A percentile compares a stretch with the other conserved stretches of the same genome.
Evolutionary conservation across 139 green algal genomes (phyloP).

Genomic region (Tetradesmus obliquus): DNA sequence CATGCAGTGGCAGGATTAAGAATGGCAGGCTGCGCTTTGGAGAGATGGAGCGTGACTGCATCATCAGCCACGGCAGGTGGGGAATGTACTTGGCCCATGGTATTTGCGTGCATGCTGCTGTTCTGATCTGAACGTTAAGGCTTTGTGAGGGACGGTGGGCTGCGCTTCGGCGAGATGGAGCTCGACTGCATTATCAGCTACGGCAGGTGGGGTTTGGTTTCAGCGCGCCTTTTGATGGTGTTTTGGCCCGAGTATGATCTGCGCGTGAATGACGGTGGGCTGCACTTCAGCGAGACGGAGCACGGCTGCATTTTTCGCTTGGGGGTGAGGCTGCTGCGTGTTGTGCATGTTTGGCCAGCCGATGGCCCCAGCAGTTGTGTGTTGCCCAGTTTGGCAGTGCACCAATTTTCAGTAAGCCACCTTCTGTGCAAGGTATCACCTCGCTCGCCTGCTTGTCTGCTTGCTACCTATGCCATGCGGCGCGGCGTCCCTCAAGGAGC

Average conservation of each 20-base stretch:
- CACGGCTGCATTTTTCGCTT: constrained; percentile 93
- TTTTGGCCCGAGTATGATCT: too few species aligned
- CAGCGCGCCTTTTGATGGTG: neutral
- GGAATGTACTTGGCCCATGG: neutral
- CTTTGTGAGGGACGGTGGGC: constrained; percentile 85
- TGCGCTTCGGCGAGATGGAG: constrained; percentile 99
- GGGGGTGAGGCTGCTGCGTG: too few species aligned
- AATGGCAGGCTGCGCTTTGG: constrained; percentile 97
- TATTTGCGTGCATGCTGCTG: neutral
- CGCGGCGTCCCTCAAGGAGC: constrained; percentile 76
- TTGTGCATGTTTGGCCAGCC: too few species aligned
- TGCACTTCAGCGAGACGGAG: constrained; percentile 99
- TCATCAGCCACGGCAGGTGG: constrained; percentile 88
- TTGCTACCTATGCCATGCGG: neutral
- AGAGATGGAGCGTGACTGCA: constrained; percentile 99
- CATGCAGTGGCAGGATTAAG: too few species aligned
- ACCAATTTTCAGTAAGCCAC: too few species aligned
- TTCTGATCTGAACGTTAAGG: too few species aligned
- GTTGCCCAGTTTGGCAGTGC: too few species aligned
- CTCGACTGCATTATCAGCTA: constrained; percentile 97
- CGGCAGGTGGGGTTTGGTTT: constrained; percentile 54
- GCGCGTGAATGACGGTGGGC: constrained; percentile 85
- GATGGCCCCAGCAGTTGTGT: too few species aligned
- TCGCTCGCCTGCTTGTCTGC: too few species aligned
- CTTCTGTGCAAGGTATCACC: too few species aligned